These are phyloP conservation scores for Bruguiera hainesii DNA, from an alignment of 441 rosid species.

Conservation along the genomic window DNA sequence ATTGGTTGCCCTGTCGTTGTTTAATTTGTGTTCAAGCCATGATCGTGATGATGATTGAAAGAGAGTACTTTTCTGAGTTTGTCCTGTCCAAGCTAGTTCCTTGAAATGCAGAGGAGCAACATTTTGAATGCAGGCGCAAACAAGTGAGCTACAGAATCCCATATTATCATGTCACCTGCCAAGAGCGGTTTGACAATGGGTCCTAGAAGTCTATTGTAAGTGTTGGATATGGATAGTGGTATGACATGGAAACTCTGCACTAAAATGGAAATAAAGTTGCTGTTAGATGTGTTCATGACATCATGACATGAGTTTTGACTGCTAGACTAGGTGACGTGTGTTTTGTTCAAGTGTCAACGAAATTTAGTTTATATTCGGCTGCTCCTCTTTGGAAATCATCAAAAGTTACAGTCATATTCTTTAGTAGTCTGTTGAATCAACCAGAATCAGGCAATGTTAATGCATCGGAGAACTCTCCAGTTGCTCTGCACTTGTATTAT, in stretches of 20 bases:
- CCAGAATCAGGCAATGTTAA: background rate
- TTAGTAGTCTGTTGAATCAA: constrained; percentile 38
- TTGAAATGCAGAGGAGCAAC: constrained; percentile 35
- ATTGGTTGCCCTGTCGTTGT: constrained; percentile 43
- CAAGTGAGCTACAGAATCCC: constrained; percentile 36
- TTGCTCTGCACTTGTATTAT: background rate
- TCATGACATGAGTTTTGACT: constrained; percentile 4
- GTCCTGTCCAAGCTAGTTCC: constrained; percentile 34
- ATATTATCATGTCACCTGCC: constrained; percentile 43
- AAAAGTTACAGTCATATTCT: constrained; percentile 44
- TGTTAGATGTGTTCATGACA: constrained; percentile 1
- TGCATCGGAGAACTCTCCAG: too few relatives aligned
- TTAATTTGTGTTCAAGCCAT: constrained; percentile 43
- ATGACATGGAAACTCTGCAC: constrained; percentile 62
- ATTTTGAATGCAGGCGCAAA: constrained; percentile 33
- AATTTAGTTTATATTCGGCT: constrained; percentile 50
- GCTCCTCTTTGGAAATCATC: constrained; percentile 53
- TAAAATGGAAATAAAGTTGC: background rate
- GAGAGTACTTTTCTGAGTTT: constrained; percentile 10
- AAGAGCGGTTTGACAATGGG: constrained; percentile 46
- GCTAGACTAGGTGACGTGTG: background rate
- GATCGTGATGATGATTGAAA: constrained; percentile 39
- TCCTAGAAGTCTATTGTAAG: constrained; percentile 40
- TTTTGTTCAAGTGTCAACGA: background rate
- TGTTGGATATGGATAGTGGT: constrained; percentile 29